phyloP scores from a whole-genome alignment of 2,329 filamentous ascomycete genomes.

The Huntiella decipiens region DNA sequence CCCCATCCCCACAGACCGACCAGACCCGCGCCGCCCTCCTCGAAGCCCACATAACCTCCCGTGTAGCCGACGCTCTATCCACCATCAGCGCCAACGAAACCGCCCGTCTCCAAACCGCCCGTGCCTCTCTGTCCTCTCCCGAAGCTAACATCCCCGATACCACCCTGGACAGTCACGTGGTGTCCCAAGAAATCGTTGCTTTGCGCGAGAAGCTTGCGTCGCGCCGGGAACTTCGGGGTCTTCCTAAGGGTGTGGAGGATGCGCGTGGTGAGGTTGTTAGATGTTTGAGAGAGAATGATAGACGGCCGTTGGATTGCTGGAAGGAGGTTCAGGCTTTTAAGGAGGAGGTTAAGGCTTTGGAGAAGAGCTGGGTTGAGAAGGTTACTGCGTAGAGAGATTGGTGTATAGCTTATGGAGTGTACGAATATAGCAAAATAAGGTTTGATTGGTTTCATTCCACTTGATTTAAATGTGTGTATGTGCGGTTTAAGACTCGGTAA shows the following conservation, averaged over 20 bases:
- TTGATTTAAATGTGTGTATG: too few species aligned
- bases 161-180: slow-evolving; percentile 22
- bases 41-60: slow-evolving; percentile 75
- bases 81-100: slow-evolving; percentile 54
- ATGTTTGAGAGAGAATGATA: slow-evolving; percentile 69
- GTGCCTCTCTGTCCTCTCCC: slow-evolving; percentile 45
- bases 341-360: slow-evolving; percentile 68
- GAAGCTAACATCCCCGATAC: slow-evolving; percentile 23
- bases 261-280: slow-evolving; percentile 59
- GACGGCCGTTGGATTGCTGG: slow-evolving; percentile 85
- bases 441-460: not conserved
- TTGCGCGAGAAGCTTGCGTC: slow-evolving; percentile 40
- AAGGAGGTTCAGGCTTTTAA: slow-evolving; percentile 82
- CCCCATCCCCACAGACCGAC: slow-evolving; percentile 48
- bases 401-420: slow-evolving; percentile 6
- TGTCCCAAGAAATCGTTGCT: slow-evolving; percentile 39
- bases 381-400: slow-evolving; percentile 24
- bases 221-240: slow-evolving; percentile 44
- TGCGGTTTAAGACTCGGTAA: too few species aligned
- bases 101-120: slow-evolving; percentile 47
- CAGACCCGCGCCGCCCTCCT: slow-evolving; percentile 63
- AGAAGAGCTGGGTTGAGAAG: slow-evolving; percentile 75
- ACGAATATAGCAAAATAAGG: slow-evolving; percentile 5
- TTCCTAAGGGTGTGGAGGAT: slow-evolving; percentile 53
- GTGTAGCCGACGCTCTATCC: slow-evolving; percentile 70